Percentiles rank a stretch among this genome's conserved stretches.
These are phyloP conservation scores for Mycena epipterygia DNA, from an alignment of 768 basidiomycete genomes.

Conservation along the genomic window DNA sequence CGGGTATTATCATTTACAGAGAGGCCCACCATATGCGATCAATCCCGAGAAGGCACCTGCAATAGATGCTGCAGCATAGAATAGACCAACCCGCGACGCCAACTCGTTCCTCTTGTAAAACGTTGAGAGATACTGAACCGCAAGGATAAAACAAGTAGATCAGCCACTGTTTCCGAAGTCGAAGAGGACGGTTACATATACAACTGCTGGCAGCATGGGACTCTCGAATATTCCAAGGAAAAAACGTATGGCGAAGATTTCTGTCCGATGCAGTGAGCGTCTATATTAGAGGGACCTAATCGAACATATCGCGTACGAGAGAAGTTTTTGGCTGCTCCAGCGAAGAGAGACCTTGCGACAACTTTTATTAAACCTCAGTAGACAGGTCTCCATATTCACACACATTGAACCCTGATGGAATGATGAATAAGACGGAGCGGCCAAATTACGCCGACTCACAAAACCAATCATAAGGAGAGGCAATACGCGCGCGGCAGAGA, in stretches of 20 bases:
- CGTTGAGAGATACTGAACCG: constrained; percentile 66
- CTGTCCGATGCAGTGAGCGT: constrained; percentile 32
- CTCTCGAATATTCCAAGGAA: constrained; percentile 67
- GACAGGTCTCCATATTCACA: constrained; percentile 9
- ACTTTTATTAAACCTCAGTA: not conserved
- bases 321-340: constrained; percentile 61
- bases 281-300: not conserved
- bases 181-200: no score
- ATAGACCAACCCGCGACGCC: constrained; percentile 63
- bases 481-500: constrained; percentile 60
- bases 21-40: constrained; percentile 57
- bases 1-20: not conserved
- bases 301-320: constrained; percentile 44
- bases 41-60: constrained; percentile 65
- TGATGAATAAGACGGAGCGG: not conserved
- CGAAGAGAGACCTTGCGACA: constrained; percentile 55
- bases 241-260: constrained; percentile 63
- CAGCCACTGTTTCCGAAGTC: no score
- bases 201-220: constrained; percentile 63
- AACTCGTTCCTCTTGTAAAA: constrained; percentile 67
- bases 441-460: constrained; percentile 45
- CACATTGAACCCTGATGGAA: constrained; percentile 56
- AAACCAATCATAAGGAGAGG: constrained; percentile 66
- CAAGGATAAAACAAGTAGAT: no score
- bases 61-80: constrained; percentile 64